Evolutionary conservation across 805 yeast genomes (phyloP), one percentile per base, ranked within the genome.

Genomic region (Tetrapisispora phaffii): DNA sequence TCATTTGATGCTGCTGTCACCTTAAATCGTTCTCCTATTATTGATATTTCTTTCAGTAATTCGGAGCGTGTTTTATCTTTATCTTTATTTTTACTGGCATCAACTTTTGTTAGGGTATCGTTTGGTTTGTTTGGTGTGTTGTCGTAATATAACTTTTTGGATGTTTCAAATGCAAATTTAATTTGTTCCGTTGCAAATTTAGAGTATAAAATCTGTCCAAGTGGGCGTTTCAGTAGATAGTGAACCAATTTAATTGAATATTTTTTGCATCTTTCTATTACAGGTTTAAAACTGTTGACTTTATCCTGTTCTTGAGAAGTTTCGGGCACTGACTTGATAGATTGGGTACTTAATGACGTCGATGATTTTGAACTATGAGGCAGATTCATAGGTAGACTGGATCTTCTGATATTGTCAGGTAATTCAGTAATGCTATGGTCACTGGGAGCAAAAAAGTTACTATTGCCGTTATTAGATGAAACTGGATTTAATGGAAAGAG

Each of bases 161-260:
- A 24, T 5, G 24, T 32, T 7, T 20, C 21, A 28, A 41, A 49
- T 10, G 35, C 20, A 1, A 34, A 7, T 15, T 24, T 10, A 4
- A 37, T 32, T n/a, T 39, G 31, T 9, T 34, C 39, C 4, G 42
- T 28, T 2, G 48, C 12, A 15, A 47, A 50, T 32, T 40, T 45
- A 16, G 44, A 39, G 5, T 58, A 34, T 13, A 59, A 22, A 5
- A 52, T 26, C 15, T 41, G 45, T 15, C 62, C 63, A 1, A 60
- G 29, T 2, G 56, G 52, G 41, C 58, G 56, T n/a, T 47, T 39
- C 39, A 51, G 50, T 4, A 58, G 46, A 34, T 37, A 44, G 19
- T 46, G 38, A n/a, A 57, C 32, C n/a, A 59, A 36, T 26, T 50
- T 50, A 4, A 46, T 24, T 5, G 54, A 23, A 12, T 47, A 23